Evolutionary conservation across 805 yeast species (phyloP).

Genomic region (Metschnikowia borealis): DNA sequence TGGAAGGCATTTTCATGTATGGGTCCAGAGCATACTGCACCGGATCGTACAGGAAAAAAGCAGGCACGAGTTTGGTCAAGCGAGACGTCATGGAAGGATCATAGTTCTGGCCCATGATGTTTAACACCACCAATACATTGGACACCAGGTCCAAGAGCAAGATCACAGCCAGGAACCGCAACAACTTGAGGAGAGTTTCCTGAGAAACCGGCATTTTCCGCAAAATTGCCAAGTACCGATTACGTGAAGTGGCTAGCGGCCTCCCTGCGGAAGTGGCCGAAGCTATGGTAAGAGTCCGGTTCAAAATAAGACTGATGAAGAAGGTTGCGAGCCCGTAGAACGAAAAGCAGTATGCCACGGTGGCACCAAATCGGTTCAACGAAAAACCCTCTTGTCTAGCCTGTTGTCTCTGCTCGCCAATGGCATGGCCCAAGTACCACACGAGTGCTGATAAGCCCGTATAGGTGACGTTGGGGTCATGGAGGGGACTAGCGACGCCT

Average conservation of each 20-base stretch:
- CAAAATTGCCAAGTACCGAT: constrained; percentile 19
- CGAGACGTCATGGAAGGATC: constrained; percentile 7
- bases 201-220: constrained; percentile 16
- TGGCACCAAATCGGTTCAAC: constrained; percentile 18
- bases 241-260: constrained; percentile 9
- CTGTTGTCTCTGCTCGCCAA: constrained; percentile 11
- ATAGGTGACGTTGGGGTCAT: neutral
- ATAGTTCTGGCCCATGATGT: constrained; percentile 17
- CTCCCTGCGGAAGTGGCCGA: constrained; percentile 26
- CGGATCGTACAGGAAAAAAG: constrained; percentile 9
- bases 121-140: constrained; percentile 31
- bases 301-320: constrained; percentile 35
- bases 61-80: constrained; percentile 10
- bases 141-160: constrained; percentile 24
- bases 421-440: constrained; percentile 12
- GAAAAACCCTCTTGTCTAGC: constrained; percentile 9
- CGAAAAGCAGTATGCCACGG: constrained; percentile 33
- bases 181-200: constrained; percentile 12
- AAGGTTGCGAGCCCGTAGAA: constrained; percentile 36
- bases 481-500: neutral
- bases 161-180: constrained; percentile 27
- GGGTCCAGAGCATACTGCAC: constrained; percentile 14
- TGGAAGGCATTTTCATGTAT: constrained; percentile 29
- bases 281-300: constrained; percentile 37
- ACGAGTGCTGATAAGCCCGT: neutral